Percentiles rank a stretch among this genome's conserved stretches.
Evolutionary conservation across 2,329 filamentous ascomycete species (phyloP).

Genomic region (Sporothrix mexicana): DNA sequence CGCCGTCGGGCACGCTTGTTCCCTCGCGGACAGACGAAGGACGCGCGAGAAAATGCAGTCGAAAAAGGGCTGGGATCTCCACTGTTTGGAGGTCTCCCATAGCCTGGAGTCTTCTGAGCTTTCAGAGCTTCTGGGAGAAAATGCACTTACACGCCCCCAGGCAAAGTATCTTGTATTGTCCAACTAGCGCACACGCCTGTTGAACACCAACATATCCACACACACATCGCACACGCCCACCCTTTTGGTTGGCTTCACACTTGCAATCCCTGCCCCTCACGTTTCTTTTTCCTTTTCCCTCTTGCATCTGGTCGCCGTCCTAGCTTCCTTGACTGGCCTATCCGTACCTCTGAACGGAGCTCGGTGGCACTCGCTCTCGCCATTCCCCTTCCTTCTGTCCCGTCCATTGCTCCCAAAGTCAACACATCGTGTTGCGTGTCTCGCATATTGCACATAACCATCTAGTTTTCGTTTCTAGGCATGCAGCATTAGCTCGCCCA

Average conservation of each 20-base stretch:
- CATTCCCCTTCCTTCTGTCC: background rate
- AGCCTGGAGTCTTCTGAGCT: conserved; percentile 13
- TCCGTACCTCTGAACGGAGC: background rate
- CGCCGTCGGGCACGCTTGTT: conserved; percentile 27
- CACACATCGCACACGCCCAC: conserved; percentile 18
- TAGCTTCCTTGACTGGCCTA: background rate
- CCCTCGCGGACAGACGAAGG: background rate
- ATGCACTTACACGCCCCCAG: background rate
- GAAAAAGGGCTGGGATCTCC: conserved; percentile 9
- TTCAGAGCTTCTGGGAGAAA: no score
- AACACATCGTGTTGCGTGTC: no score
- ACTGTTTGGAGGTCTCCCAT: background rate
- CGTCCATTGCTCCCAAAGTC: background rate
- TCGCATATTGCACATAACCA: background rate
- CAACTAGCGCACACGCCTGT: background rate
- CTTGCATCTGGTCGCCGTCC: conserved; percentile 2
- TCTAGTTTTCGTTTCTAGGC: background rate
- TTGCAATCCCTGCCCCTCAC: conserved; percentile 21
- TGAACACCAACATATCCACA: conserved; percentile 12
- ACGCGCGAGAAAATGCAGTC: background rate
- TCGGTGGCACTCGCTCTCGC: conserved; percentile 19
- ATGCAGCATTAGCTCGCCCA: background rate
- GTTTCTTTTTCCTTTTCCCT: background rate
- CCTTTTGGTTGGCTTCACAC: background rate
- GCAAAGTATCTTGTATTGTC: background rate